Evolutionary conservation across 2,329 filamentous ascomycete species (phyloP), one percentile per base, ranked within the genome.

Genomic region (Aspergillus sp.): DNA sequence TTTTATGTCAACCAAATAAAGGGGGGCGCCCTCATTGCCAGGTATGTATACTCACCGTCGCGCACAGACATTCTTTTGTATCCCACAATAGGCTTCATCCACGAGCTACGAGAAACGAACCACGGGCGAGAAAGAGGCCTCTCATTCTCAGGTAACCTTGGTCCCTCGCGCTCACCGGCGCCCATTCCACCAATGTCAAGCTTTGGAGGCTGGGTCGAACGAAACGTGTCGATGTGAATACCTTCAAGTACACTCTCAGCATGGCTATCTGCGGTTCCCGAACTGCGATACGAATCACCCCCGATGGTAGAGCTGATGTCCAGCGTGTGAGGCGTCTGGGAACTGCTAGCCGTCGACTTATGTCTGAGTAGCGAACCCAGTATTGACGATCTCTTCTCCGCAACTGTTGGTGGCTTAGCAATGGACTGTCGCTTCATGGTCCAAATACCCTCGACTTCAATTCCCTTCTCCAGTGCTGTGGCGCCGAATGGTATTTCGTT

Each of bases 361-460:
- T 46, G 55, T 11, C 27, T 55, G 24, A 57, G 44, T 13, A 34
- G 54, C 5, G 54, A 44, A 33, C 47, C 54, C 19, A 53, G 20
- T 30, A 47, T 50, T 39, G 54, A 48, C 3, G 68, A 51, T 37
- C 56, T 61, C 47, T 42, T 60, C 20, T 54, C 61, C 7, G 71
- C 63, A n/a, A 67, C 70, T 17, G 56, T 66, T 1, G 62, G 54
- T 11, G 61, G 58, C 27, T 55, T 72, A 24, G 64, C 66, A 19
- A 45, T 17, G 4, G 71, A 73, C 52, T 68, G 75, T 24, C 79
- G 79, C 51, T 79, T 77, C 22, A 86, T 87, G 50, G 89, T 85
- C 87, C 89, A 91, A 51, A 97, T 92, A 4, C 91, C 93, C 62
- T 96, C 90, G 7, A 96, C 85, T 70, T 93, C 85, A 44, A 96